phyloP scores from a whole-genome alignment of 352 stramenopile species.

The Pythium utonaiense region DNA sequence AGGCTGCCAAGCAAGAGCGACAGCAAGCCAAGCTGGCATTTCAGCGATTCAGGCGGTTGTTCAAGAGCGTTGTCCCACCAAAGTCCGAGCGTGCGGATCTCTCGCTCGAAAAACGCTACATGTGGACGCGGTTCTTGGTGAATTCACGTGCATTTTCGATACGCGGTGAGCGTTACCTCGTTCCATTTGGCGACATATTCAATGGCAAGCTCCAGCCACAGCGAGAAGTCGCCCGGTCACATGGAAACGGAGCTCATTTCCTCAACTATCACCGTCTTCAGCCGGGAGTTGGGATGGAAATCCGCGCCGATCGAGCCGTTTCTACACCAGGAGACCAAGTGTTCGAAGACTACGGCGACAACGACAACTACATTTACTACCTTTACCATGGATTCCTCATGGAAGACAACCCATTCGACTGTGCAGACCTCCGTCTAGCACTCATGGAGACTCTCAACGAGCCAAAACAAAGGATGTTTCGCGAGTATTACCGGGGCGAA shows the following conservation, averaged over 20 bases:
- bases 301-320: conserved; percentile 63
- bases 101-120: conserved; percentile 27
- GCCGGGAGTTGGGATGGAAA: conserved; percentile 33
- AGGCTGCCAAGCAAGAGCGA: conserved; percentile 26
- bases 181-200: conserved; percentile 88
- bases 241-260: conserved; percentile 51
- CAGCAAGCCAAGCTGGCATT: conserved; percentile 27
- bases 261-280: conserved; percentile 53
- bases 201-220: conserved; percentile 62
- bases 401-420: conserved; percentile 87
- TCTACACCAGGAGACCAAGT: conserved; percentile 47
- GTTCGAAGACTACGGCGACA: conserved; percentile 96
- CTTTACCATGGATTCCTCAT: conserved; percentile 92
- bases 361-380: conserved; percentile 87
- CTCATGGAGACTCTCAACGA: background rate
- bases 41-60: conserved; percentile 44
- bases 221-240: conserved; percentile 6
- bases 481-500: background rate
- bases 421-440: conserved; percentile 46
- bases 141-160: conserved; percentile 82
- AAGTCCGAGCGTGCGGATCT: conserved; percentile 4
- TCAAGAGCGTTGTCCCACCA: conserved; percentile 21
- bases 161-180: conserved; percentile 59
- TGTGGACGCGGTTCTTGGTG: conserved; percentile 54
- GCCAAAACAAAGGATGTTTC: background rate